phyloP scores from a whole-genome alignment of 768 basidiomycete genomes.

The Phanerochaete sordida region DNA sequence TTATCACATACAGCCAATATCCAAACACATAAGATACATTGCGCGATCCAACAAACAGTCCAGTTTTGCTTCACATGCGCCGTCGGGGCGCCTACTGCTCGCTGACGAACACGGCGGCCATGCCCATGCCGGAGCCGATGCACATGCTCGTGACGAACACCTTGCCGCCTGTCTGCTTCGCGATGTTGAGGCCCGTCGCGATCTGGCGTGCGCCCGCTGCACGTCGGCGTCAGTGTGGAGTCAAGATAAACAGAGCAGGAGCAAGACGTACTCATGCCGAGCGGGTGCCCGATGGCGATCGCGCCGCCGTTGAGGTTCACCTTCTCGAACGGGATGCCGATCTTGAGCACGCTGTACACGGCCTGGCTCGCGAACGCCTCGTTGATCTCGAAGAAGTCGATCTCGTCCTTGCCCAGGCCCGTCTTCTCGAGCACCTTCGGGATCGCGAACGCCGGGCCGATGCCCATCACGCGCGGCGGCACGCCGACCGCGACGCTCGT shows the following conservation, averaged over 20 bases:
- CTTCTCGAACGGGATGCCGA: conserved; percentile 71
- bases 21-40: no score
- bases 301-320: conserved; percentile 89
- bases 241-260: background rate
- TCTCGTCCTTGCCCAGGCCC: conserved; percentile 62
- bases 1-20: no score
- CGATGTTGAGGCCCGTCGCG: conserved; percentile 78
- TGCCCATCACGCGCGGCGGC: conserved; percentile 85
- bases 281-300: conserved; percentile 86
- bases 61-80: no score
- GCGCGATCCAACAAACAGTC: no score
- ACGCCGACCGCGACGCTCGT: conserved; percentile 71
- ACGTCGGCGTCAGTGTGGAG: background rate
- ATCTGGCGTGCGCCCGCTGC: conserved; percentile 83
- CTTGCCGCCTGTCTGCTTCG: conserved; percentile 70
- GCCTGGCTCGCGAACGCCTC: conserved; percentile 89
- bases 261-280: conserved; percentile 61
- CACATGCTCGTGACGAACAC: conserved; percentile 92
- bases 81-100: conserved; percentile 60
- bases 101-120: conserved; percentile 83
- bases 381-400: conserved; percentile 92
- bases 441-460: conserved; percentile 88
- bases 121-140: conserved; percentile 87
- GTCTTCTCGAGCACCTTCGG: conserved; percentile 66
- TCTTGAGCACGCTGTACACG: conserved; percentile 63